Base-by-base conservation (phyloP, 2,329 filamentous ascomycete species). In the Pestalotiopsis sp. region DNA sequence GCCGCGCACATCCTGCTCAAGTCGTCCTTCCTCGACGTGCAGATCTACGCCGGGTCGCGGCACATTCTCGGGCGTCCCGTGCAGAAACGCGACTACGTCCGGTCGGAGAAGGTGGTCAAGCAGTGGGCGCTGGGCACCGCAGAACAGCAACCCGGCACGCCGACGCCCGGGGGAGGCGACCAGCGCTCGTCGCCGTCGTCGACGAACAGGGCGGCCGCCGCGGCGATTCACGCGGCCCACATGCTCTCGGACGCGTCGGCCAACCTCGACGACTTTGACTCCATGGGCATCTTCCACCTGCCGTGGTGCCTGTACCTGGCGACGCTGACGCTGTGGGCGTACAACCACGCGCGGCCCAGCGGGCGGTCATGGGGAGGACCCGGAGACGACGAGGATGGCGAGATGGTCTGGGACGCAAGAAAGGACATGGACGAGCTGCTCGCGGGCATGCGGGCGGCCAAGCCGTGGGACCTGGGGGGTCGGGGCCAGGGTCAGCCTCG, bases 281-380 rank as follows among this genome's bases (percentile, higher is more conserved):
- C 83, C 1, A 83, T 83, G 56, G 83, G 86, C 57, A 77, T 86
- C 0, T 89, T 89, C 73, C 87, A 90, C 71, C 86, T 89, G 20
- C 86, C 87, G 0, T 90, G 88, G 88, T 87, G 85, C 69, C 73
- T 90, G 13, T 90, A 89, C 71, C 78, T 91, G 1, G 86, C 86
- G 0, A 88, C 87, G 0, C 72, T 90, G 55, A 85, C 85, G 0
- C 83, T 84, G 39, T 90, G 88, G 87, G 83, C 84, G 0, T 88
- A 87, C 65, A 86, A 88, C 71, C 84, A 86, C 63, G 79, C 79
- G 2, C 73, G 73, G 5, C 68, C 66, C 22, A 59, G 68, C 58
- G 68, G 44, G 62, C 40, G 59, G 30, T 57, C 68, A 60, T 52
- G 60, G 35, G 66, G 40, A n/a, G 64, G 9, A 5, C 68, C 69